phyloP scores from a whole-genome alignment of 495 filamentous ascomycete species.

The Glutinoglossum americanum region DNA sequence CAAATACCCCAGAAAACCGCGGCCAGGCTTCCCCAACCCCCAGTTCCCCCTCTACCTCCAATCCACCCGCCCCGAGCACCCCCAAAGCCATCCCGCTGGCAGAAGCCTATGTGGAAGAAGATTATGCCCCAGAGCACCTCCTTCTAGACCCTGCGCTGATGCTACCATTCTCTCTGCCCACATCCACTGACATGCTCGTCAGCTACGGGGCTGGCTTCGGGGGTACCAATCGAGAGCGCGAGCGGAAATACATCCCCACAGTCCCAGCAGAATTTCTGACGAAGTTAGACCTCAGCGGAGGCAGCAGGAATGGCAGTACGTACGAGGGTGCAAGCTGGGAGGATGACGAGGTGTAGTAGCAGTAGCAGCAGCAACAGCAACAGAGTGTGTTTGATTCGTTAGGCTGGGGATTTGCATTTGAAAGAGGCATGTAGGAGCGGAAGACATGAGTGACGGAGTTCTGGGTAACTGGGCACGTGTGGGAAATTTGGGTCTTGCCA shows the following conservation, averaged over 20 bases:
- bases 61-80: not conserved
- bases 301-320: not conserved
- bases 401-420: not conserved
- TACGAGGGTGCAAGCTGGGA: not conserved
- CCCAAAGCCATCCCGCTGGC: constrained; percentile 9
- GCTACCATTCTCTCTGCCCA: constrained; percentile 83
- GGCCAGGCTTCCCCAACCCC: not conserved
- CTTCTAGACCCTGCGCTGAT: constrained; percentile 79
- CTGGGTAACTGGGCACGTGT: not conserved
- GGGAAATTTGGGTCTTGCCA: not conserved
- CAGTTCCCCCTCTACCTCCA: constrained; percentile 1
- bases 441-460: not conserved
- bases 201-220: constrained; percentile 89
- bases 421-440: not conserved
- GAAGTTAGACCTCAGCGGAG: constrained; percentile 49
- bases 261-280: constrained; percentile 85
- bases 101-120: constrained; percentile 20
- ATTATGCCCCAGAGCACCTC: constrained; percentile 30
- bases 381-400: not conserved
- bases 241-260: constrained; percentile 88
- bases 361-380: not conserved
- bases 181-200: constrained; percentile 91
- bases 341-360: not conserved
- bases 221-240: constrained; percentile 74
- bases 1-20: constrained; percentile 20